These are phyloP conservation scores for Sporothrix curviconia DNA, from an alignment of 2,329 filamentous ascomycete genomes.

Conservation along the genomic window DNA sequence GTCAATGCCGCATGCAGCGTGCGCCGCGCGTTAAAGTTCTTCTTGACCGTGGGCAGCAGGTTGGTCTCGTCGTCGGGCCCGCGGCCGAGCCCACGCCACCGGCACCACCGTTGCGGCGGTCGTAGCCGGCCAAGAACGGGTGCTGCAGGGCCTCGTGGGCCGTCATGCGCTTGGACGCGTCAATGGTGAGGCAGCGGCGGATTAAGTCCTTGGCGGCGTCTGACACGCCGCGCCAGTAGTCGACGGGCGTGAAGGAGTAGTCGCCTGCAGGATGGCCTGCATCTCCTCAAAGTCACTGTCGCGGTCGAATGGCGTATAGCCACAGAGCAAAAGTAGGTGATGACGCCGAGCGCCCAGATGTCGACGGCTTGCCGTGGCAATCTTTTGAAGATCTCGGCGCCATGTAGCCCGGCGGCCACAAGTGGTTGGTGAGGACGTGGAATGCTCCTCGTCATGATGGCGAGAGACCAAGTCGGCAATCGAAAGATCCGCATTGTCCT, in stretches of 20 bases:
- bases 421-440: slow-evolving; percentile 92
- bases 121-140: slow-evolving; percentile 54
- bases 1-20: slow-evolving; percentile 64
- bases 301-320: slow-evolving; percentile 96
- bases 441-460: slow-evolving; percentile 99
- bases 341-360: slow-evolving; percentile 96
- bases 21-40: slow-evolving; percentile 66
- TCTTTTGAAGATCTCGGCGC: slow-evolving; percentile 98
- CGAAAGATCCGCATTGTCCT: slow-evolving; percentile 93
- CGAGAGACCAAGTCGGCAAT: slow-evolving; percentile 96
- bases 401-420: slow-evolving; percentile 98
- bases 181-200: slow-evolving; percentile 81
- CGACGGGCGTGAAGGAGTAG: slow-evolving; percentile 87
- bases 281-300: slow-evolving; percentile 98
- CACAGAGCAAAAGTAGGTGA: slow-evolving; percentile 98
- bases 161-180: slow-evolving; percentile 81
- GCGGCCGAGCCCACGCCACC: not conserved
- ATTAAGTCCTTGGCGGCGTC: slow-evolving; percentile 86
- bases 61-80: slow-evolving; percentile 46
- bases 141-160: slow-evolving; percentile 71
- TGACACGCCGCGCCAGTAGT: slow-evolving; percentile 96
- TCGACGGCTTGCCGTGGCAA: slow-evolving; percentile 95
- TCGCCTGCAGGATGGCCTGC: slow-evolving; percentile 95
- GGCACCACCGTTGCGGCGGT: slow-evolving; percentile 22
- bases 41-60: slow-evolving; percentile 62